Base-by-base conservation (phyloP, 2,329 filamentous ascomycete genomes). In the Aureobasidium pullulans region DNA sequence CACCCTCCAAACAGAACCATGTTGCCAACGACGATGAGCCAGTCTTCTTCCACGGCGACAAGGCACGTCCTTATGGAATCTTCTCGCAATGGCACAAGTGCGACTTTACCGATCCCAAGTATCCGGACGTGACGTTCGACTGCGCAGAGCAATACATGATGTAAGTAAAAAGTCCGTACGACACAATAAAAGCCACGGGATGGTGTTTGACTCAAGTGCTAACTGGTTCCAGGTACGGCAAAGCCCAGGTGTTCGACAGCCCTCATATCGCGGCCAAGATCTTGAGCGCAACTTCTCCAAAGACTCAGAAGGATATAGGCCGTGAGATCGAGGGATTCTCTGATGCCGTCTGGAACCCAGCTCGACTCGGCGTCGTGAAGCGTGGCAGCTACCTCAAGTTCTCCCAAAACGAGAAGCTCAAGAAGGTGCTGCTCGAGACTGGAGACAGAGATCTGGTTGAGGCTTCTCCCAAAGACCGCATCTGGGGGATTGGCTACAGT, bases 401-500 rank as follows among this genome's bases (percentile, higher is more conserved):
- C 15, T 64, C 71, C 10, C 66, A 73, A n/a, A 73, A 76, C 2
- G 68, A 70, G 5, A 72, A 72, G 15, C 68, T 87, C 64, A 73
- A 70, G 50, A 71, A 69, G 31, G 69, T 74, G 71, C 66, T 89
- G 62, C 69, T 88, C 44, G 75, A 68, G 7, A 88, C 86, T 1
- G 83, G 81, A 0, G 78, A 83, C 5, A 73, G 79, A 47, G 80
- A 85, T 69, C 66, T 89, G 23, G 82, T 87, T 2, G 85, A 86
- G 72, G 73, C 74, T 4, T 72, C 69, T 31, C 81, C 84, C 10
- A 75, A 70, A 60, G 85, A 89, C 72, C 67, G 76, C 5, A 79
- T 88, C 57, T 89, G 85, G 86, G 86, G 85, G 1, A 74, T 89
- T 47, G 86, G 86, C 6, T 87, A 82, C 65, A 72, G 66, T 2